These are phyloP conservation scores for Leishmania lainsoni DNA, from an alignment of 208 protist species.

Conservation along the genomic window DNA sequence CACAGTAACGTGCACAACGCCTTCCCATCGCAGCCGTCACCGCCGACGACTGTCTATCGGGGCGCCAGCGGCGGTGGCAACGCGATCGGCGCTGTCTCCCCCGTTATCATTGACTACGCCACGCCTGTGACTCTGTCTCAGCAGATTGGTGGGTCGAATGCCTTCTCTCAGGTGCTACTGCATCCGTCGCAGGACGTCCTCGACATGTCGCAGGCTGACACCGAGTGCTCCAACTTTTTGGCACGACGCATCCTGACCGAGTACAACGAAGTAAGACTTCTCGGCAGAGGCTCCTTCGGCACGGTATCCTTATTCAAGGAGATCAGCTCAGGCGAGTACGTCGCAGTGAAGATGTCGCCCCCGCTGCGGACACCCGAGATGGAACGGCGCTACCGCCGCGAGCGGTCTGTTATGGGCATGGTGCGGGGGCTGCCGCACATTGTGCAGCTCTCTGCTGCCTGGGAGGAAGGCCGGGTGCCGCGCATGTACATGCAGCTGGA, in stretches of 20 bases:
- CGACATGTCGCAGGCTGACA: slow-evolving; percentile 84
- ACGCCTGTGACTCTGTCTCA: slow-evolving; percentile 42
- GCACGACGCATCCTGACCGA: slow-evolving; percentile 72
- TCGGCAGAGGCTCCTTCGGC: slow-evolving; percentile 80
- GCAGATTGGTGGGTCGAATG: slow-evolving; percentile 29
- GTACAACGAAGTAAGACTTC: slow-evolving; percentile 79
- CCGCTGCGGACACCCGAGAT: slow-evolving; percentile 44
- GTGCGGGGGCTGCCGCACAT: slow-evolving; percentile 73
- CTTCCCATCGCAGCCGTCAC: slow-evolving; percentile 33
- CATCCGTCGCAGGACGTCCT: slow-evolving; percentile 46
- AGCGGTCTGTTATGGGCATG: slow-evolving; percentile 63
- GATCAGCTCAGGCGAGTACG: slow-evolving; percentile 61
- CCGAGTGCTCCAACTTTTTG: slow-evolving; percentile 77
- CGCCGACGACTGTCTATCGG: slow-evolving; percentile 10
- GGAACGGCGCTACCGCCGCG: slow-evolving; percentile 59
- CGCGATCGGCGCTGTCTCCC: slow-evolving; percentile 18
- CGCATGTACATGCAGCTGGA: slow-evolving; percentile 85
- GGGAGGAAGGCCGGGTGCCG: slow-evolving; percentile 73
- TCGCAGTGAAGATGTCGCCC: slow-evolving; percentile 78
- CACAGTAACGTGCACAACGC: not conserved
- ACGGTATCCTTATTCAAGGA: slow-evolving; percentile 82
- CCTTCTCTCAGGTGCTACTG: slow-evolving; percentile 40
- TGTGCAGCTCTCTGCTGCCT: slow-evolving; percentile 73
- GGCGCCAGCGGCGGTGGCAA: slow-evolving; percentile 3
- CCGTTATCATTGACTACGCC: slow-evolving; percentile 31